Percentiles rank a stretch among this genome's conserved stretches.
These are phyloP conservation scores for Stephania japonica DNA, from an alignment of 164 flowering plant genomes.

Conservation along the genomic window DNA sequence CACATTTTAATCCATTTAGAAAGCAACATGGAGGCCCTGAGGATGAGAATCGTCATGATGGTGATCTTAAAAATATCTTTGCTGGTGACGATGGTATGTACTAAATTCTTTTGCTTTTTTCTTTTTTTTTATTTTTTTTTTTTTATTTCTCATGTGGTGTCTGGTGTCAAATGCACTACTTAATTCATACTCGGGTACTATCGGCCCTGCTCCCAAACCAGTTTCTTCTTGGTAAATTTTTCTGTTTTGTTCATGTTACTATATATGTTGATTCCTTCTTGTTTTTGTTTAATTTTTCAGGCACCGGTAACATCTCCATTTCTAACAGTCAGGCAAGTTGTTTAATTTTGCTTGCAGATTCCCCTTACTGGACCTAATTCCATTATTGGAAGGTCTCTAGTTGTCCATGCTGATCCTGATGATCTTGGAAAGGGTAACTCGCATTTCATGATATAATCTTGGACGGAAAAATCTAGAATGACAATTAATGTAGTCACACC, in stretches of 20 bases:
- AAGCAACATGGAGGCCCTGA: slow-evolving; percentile 94
- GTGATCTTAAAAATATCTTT: slow-evolving; percentile 84
- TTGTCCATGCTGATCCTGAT: slow-evolving; percentile 97
- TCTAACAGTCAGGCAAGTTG: slow-evolving; percentile 58
- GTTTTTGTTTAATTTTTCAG: slow-evolving; percentile 30
- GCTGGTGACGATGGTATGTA: slow-evolving; percentile 78
- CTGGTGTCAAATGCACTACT: too few relatives aligned
- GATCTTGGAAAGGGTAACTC: slow-evolving; percentile 90
- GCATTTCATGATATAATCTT: neutral
- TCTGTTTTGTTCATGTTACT: too few relatives aligned
- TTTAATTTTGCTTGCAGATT: slow-evolving; percentile 42
- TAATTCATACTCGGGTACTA: too few relatives aligned
- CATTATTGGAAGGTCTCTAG: slow-evolving; percentile 93
- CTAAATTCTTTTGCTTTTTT: neutral
- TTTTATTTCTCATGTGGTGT: neutral
- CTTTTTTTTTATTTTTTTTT: neutral
- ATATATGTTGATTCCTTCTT: neutral
- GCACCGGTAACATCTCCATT: slow-evolving; percentile 55
- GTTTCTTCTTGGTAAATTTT: too few relatives aligned
- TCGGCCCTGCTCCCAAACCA: too few relatives aligned
- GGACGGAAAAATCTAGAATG: too few relatives aligned
- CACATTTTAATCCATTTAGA: slow-evolving; percentile 84
- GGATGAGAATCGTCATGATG: slow-evolving; percentile 90
- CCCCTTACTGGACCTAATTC: slow-evolving; percentile 84
- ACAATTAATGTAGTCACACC: too few relatives aligned